phyloP scores from a whole-genome alignment of 2,329 filamentous ascomycete species.

The Helicocarpus griseus region DNA sequence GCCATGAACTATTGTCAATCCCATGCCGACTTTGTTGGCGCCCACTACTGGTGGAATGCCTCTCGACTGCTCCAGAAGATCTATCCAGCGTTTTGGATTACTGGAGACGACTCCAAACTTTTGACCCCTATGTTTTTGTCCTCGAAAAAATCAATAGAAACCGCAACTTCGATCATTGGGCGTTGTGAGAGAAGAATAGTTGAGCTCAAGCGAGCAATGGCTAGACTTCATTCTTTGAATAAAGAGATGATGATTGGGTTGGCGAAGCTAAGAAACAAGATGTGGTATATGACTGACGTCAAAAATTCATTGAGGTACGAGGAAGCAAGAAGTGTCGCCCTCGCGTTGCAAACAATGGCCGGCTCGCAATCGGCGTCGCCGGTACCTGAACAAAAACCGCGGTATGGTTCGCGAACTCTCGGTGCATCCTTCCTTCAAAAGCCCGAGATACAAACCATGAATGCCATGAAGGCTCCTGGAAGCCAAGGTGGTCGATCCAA shows the following conservation, averaged over 20 bases:
- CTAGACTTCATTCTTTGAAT: slow-evolving; percentile 63
- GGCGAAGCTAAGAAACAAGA: slow-evolving; percentile 77
- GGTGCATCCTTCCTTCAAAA: slow-evolving; percentile 59
- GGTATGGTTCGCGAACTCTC: slow-evolving; percentile 38
- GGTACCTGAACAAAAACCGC: slow-evolving; percentile 25
- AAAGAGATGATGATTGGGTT: slow-evolving; percentile 66
- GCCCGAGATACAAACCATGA: slow-evolving; percentile 75
- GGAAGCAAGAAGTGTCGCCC: slow-evolving; percentile 73
- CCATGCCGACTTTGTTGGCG: slow-evolving; percentile 71
- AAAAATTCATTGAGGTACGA: slow-evolving; percentile 83
- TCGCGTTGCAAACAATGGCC: slow-evolving; percentile 83
- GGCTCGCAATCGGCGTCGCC: slow-evolving; percentile 36
- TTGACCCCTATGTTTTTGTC: slow-evolving; percentile 64
- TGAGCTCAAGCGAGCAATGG: slow-evolving; percentile 73
- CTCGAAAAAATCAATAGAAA: slow-evolving; percentile 24
- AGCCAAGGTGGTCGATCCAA: slow-evolving; percentile 90
- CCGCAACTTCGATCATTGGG: slow-evolving; percentile 24
- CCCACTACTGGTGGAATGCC: slow-evolving; percentile 78
- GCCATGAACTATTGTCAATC: slow-evolving; percentile 68
- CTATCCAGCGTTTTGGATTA: slow-evolving; percentile 45
- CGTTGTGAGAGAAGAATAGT: slow-evolving; percentile 46
- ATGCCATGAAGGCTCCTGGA: slow-evolving; percentile 70
- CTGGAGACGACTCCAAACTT: slow-evolving; percentile 58
- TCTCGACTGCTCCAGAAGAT: slow-evolving; percentile 58
- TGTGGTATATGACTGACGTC: slow-evolving; percentile 97